These are phyloP conservation scores for Penicillium diatomitis DNA, from an alignment of 495 filamentous ascomycete genomes.

Conservation along the genomic window DNA sequence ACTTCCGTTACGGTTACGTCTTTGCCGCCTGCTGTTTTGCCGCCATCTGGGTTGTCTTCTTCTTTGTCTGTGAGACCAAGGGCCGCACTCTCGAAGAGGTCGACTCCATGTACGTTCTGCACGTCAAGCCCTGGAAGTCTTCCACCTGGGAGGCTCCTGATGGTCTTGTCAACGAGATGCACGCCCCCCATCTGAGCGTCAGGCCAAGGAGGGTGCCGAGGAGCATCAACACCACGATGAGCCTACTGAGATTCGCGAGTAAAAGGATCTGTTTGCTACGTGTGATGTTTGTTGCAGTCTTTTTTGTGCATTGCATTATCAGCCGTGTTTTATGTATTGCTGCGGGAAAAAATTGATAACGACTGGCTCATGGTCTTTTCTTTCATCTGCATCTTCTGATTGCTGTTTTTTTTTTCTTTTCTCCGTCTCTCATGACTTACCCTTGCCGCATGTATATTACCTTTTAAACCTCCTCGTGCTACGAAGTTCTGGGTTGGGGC, in stretches of 20 bases:
- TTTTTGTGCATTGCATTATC: background rate
- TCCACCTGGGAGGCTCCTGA: slow-evolving; percentile 48
- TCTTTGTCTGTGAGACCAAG: slow-evolving; percentile 68
- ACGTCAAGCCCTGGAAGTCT: slow-evolving; percentile 60
- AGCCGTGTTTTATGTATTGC: background rate
- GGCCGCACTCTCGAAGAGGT: slow-evolving; percentile 67
- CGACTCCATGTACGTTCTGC: slow-evolving; percentile 74
- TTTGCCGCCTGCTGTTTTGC: slow-evolving; percentile 63
- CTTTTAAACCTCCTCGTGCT: slow-evolving; percentile 1
- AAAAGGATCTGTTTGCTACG: slow-evolving; percentile 1
- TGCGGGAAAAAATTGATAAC: background rate
- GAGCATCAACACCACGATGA: slow-evolving; percentile 21
- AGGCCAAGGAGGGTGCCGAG: slow-evolving; percentile 15
- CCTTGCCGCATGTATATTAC: slow-evolving; percentile 10
- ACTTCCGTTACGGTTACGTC: slow-evolving; percentile 71
- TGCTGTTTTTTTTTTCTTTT: background rate
- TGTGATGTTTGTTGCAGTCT: background rate
- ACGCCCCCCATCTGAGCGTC: slow-evolving; percentile 5
- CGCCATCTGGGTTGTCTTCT: slow-evolving; percentile 58
- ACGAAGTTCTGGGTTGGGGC: background rate
- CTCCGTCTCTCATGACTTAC: no score
- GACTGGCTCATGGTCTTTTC: background rate
- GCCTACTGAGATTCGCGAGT: slow-evolving; percentile 9
- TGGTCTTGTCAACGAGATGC: slow-evolving; percentile 26
- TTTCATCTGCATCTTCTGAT: slow-evolving; percentile 6